Conservation (phyloP, 164 flowering plant genomes). For the Litsea cubeba region DNA sequence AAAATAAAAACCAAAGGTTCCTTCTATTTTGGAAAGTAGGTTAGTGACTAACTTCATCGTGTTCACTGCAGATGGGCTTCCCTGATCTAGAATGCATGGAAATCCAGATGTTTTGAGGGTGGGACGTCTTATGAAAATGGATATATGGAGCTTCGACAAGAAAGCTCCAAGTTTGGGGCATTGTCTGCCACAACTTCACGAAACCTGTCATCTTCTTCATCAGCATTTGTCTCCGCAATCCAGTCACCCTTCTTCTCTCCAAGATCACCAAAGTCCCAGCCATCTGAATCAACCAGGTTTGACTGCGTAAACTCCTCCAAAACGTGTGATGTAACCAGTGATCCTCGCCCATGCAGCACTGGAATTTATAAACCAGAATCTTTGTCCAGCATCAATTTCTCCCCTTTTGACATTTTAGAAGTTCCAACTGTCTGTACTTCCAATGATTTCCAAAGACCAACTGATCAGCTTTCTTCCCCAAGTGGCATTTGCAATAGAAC, state of each 20-base stretch:
- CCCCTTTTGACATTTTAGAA: constrained; percentile 22
- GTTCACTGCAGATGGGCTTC: constrained; percentile 23
- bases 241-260: constrained; percentile 96
- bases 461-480: constrained; percentile 43
- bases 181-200: constrained; percentile 45
- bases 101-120: constrained; percentile 12
- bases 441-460: constrained; percentile 27
- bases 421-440: constrained; percentile 26
- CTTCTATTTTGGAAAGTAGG: background rate
- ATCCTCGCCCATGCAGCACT: constrained; percentile 22
- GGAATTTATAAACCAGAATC: constrained; percentile 28
- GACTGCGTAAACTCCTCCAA: constrained; percentile 33
- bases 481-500: constrained; percentile 34
- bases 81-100: constrained; percentile 26
- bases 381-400: constrained; percentile 19
- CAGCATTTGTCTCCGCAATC: constrained; percentile 76
- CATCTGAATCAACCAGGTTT: constrained; percentile 34
- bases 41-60: constrained; percentile 12
- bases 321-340: constrained; percentile 12
- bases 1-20: background rate
- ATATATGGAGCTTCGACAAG: constrained; percentile 66
- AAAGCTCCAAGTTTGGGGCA: constrained; percentile 50
- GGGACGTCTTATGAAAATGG: constrained; percentile 24
- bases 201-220: constrained; percentile 85
- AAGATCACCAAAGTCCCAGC: constrained; percentile 51